Conservation (phyloP, 495 filamentous ascomycete species). For the Glarea lozoyensis region DNA sequence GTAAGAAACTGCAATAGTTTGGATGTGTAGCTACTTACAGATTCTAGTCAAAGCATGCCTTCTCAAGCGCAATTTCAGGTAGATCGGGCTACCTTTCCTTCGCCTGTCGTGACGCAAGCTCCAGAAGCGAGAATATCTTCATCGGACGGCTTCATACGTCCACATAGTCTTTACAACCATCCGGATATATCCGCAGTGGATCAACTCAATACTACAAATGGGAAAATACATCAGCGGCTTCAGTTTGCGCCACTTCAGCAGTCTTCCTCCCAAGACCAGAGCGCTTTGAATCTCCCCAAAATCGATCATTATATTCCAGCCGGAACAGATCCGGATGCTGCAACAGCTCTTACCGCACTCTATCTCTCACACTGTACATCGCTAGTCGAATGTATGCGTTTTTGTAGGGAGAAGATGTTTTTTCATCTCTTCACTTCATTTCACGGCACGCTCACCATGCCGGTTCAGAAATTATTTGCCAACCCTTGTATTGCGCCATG, state of each 20-base stretch:
- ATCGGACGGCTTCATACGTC: constrained; percentile 18
- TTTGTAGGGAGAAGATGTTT: constrained; percentile 89
- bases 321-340: constrained; percentile 73
- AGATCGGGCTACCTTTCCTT: constrained; percentile 63
- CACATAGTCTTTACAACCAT: constrained; percentile 42
- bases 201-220: constrained; percentile 32
- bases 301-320: constrained; percentile 67
- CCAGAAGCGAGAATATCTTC: constrained; percentile 7
- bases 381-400: constrained; percentile 87
- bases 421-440: constrained; percentile 94
- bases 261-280: constrained; percentile 43
- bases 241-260: constrained; percentile 51
- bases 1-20: constrained; percentile 19
- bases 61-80: constrained; percentile 39
- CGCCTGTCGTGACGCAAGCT: constrained; percentile 36
- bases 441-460: constrained; percentile 89
- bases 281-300: constrained; percentile 65
- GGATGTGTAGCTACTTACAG: background rate
- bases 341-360: constrained; percentile 69
- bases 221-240: constrained; percentile 57
- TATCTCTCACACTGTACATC: constrained; percentile 94
- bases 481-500: constrained; percentile 76
- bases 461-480: constrained; percentile 88
- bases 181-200: constrained; percentile 34
- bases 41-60: constrained; percentile 24